Evolutionary conservation across 2,329 filamentous ascomycete species (phyloP).

Genomic region (Sphaerulina vaccinii): DNA sequence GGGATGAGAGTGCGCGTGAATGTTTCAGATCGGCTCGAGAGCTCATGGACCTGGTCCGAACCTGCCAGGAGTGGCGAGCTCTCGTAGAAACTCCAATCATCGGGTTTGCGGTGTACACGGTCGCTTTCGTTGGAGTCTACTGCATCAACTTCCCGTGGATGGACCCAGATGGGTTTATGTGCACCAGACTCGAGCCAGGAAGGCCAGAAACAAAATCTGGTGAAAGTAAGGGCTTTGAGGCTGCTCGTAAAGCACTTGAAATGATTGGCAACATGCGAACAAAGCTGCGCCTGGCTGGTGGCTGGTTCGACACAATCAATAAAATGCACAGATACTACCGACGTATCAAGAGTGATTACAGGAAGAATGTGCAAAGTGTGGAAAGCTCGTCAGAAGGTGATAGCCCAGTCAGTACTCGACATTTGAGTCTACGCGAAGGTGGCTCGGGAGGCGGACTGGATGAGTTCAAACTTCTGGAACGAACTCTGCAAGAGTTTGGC

Average conservation of each 20-base stretch:
- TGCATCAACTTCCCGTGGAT: constrained; percentile 66
- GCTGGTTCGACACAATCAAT: constrained; percentile 55
- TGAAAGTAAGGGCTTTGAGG: constrained; percentile 40
- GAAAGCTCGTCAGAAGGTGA: constrained; percentile 35
- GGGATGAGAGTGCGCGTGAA: constrained; percentile 60
- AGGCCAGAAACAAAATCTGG: constrained; percentile 19
- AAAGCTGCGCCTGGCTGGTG: constrained; percentile 57
- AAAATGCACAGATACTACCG: constrained; percentile 56
- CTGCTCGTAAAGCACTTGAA: constrained; percentile 51
- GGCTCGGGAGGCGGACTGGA: constrained; percentile 53
- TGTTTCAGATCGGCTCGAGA: constrained; percentile 63
- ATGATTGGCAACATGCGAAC: constrained; percentile 54
- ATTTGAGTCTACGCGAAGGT: constrained; percentile 35
- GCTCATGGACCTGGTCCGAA: constrained; percentile 63
- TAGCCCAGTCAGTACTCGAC: constrained; percentile 31
- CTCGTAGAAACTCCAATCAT: constrained; percentile 67
- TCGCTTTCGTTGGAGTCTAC: constrained; percentile 65
- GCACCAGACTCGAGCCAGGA: constrained; percentile 27
- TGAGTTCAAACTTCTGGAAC: constrained; percentile 52
- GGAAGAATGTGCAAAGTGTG: constrained; percentile 35
- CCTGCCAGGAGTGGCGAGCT: constrained; percentile 59
- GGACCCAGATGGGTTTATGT: constrained; percentile 60
- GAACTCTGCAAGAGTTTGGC: constrained; percentile 38
- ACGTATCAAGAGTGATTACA: constrained; percentile 52
- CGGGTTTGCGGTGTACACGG: constrained; percentile 66